phyloP scores from a whole-genome alignment of 768 basidiomycete species.

The Boletus reticuloceps region DNA sequence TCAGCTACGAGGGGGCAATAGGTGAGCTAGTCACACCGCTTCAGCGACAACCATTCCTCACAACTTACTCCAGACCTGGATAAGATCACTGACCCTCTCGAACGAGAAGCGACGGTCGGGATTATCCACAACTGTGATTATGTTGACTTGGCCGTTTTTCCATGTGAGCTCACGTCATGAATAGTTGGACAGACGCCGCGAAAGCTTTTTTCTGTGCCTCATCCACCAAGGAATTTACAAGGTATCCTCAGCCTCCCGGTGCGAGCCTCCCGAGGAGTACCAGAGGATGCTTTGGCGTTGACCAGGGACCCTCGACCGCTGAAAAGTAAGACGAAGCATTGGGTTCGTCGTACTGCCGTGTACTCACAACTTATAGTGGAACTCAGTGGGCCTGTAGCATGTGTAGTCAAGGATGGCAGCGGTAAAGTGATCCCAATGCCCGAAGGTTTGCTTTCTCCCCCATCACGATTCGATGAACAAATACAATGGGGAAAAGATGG shows the following conservation, averaged over 20 bases:
- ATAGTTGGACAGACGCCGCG: slow-evolving; percentile 89
- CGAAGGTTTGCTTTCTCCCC: slow-evolving; percentile 54
- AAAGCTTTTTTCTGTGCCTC: slow-evolving; percentile 74
- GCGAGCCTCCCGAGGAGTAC: slow-evolving; percentile 70
- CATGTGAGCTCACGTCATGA: neutral
- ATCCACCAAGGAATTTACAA: slow-evolving; percentile 72
- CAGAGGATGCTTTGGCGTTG: slow-evolving; percentile 77
- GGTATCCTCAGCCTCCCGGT: slow-evolving; percentile 73
- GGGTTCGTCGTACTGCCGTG: neutral
- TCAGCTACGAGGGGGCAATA: slow-evolving; percentile 91
- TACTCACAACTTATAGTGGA: slow-evolving; percentile 31
- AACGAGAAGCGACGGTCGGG: slow-evolving; percentile 89
- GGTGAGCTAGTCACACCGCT: slow-evolving; percentile 37
- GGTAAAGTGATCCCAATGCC: slow-evolving; percentile 57
- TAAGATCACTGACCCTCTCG: slow-evolving; percentile 77
- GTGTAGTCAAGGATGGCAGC: slow-evolving; percentile 47
- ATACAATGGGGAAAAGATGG: slow-evolving; percentile 64
- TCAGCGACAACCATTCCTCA: neutral
- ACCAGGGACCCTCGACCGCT: slow-evolving; percentile 53
- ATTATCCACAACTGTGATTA: slow-evolving; percentile 90
- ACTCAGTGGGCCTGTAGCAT: slow-evolving; percentile 40
- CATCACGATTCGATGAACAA: slow-evolving; percentile 62
- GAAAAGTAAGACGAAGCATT: slow-evolving; percentile 42
- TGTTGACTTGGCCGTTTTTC: neutral
- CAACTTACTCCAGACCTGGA: slow-evolving; percentile 63